Evolutionary conservation across 495 filamentous ascomycete genomes (phyloP).

Genomic region (Daldinia concentrica): DNA sequence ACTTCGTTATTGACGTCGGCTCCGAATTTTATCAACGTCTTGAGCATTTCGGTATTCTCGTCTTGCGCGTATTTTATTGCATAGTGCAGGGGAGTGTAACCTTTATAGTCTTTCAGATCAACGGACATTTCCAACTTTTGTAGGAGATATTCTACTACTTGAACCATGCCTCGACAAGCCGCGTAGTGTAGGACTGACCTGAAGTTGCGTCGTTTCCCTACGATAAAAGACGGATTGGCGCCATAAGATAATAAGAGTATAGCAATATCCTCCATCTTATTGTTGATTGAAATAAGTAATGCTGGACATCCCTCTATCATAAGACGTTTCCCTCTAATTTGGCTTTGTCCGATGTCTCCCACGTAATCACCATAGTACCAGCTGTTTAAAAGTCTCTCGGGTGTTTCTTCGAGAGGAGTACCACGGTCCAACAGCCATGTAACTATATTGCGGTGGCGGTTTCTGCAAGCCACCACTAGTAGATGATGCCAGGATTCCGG

Average conservation of each 20-base stretch:
- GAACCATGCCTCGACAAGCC: not conserved
- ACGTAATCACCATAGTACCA: too few species aligned
- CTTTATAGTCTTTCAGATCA: not conserved
- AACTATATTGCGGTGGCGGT: not conserved
- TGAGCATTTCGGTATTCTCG: not conserved
- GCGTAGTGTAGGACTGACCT: not conserved
- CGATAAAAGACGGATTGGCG: not conserved
- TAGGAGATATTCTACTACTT: not conserved
- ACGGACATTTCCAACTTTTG: not conserved
- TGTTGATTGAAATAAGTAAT: not conserved
- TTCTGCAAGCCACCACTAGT: not conserved
- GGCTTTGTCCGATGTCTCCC: too few species aligned
- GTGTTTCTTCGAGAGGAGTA: not conserved
- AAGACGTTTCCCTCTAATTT: not conserved
- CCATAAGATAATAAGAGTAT: not conserved
- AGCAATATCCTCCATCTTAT: not conserved
- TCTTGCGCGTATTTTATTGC: not conserved
- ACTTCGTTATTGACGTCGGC: not conserved
- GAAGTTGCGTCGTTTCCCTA: too few species aligned
- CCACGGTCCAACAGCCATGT: not conserved
- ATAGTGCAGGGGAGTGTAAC: not conserved
- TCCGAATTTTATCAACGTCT: not conserved
- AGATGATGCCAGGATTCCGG: not conserved
- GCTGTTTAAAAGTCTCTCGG: too few species aligned
- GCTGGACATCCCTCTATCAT: not conserved